Percentiles rank a stretch among this genome's conserved stretches.
These are phyloP conservation scores for Didymella pinodella DNA, from an alignment of 2,329 filamentous ascomycete genomes.

Conservation along the genomic window DNA sequence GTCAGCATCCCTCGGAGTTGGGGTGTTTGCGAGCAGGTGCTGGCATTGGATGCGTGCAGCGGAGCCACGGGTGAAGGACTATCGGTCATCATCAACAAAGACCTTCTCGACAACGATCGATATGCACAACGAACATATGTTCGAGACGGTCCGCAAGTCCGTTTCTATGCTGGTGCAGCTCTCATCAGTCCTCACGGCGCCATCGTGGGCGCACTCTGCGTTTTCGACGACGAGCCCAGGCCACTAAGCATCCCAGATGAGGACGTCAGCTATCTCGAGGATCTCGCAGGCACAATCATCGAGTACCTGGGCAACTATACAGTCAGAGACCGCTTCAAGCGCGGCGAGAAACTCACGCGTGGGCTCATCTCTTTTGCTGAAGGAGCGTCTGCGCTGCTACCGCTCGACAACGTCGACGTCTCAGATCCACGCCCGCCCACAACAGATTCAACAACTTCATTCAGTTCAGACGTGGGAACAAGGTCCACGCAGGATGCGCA, in stretches of 20 bases:
- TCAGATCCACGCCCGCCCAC: background rate
- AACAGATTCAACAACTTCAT: background rate
- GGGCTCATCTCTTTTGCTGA: conserved; percentile 45
- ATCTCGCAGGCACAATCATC: conserved; percentile 38
- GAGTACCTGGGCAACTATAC: conserved; percentile 40
- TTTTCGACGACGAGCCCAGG: conserved; percentile 36
- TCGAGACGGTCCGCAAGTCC: conserved; percentile 17
- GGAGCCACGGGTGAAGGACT: background rate
- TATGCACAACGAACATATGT: conserved; percentile 29
- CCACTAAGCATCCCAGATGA: conserved; percentile 23
- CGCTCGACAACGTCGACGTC: conserved; percentile 19
- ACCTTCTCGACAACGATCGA: conserved; percentile 24
- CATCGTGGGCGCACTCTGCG: conserved; percentile 35
- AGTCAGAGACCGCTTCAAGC: conserved; percentile 34
- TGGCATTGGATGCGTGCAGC: conserved; percentile 14
- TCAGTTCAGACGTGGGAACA: background rate
- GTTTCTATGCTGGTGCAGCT: conserved; percentile 43
- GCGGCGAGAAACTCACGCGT: conserved; percentile 43
- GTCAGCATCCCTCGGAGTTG: conserved; percentile 40
- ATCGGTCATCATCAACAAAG: conserved; percentile 22
- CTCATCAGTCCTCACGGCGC: conserved; percentile 34
- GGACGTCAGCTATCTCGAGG: conserved; percentile 27
- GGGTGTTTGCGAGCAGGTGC: conserved; percentile 36
- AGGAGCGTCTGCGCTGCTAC: conserved; percentile 34
- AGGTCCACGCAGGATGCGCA: background rate